phyloP scores from a whole-genome alignment of 2,329 filamentous ascomycete species.

The Ceratocystis eucalypticola region DNA sequence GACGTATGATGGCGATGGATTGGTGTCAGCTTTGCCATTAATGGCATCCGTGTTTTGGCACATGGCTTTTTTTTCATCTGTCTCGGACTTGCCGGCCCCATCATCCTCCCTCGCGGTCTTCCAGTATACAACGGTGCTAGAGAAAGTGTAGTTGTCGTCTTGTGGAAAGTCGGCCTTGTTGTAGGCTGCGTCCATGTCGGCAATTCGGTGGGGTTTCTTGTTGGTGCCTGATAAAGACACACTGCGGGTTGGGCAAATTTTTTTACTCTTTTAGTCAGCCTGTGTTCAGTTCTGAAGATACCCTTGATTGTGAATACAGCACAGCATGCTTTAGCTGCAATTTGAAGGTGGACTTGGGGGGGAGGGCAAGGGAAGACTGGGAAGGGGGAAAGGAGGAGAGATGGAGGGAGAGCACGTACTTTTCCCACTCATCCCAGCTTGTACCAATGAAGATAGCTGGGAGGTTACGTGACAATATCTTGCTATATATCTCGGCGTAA shows the following conservation, averaged over 20 bases:
- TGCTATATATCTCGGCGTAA: conserved; percentile 40
- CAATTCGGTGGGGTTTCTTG: conserved; percentile 22
- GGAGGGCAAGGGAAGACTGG: not conserved
- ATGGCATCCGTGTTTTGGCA: not conserved
- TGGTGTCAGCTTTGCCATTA: not conserved
- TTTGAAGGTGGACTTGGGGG: not conserved
- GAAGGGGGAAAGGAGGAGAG: not conserved
- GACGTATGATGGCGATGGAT: not conserved
- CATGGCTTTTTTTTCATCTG: not conserved
- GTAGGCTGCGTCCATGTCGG: conserved; percentile 26
- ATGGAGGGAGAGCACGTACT: conserved; percentile 27
- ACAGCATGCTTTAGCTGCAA: not conserved
- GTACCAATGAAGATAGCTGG: conserved; percentile 48
- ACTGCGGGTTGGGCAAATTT: not conserved
- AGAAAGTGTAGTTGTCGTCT: conserved; percentile 30
- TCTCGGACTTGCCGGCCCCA: not conserved
- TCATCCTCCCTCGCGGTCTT: not conserved
- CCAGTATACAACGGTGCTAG: conserved; percentile 32
- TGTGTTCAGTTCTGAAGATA: not conserved
- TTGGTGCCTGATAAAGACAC: not conserved
- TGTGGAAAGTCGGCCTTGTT: conserved; percentile 28
- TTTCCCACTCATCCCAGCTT: conserved; percentile 37
- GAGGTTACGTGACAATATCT: conserved; percentile 32
- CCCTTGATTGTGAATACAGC: conserved; percentile 2
- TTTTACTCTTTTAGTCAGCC: not conserved